Percentiles rank a stretch among this genome's conserved stretches.
Evolutionary conservation across 2,329 filamentous ascomycete species (phyloP).

Genomic region (Aspergillus pseudoviridinutans): DNA sequence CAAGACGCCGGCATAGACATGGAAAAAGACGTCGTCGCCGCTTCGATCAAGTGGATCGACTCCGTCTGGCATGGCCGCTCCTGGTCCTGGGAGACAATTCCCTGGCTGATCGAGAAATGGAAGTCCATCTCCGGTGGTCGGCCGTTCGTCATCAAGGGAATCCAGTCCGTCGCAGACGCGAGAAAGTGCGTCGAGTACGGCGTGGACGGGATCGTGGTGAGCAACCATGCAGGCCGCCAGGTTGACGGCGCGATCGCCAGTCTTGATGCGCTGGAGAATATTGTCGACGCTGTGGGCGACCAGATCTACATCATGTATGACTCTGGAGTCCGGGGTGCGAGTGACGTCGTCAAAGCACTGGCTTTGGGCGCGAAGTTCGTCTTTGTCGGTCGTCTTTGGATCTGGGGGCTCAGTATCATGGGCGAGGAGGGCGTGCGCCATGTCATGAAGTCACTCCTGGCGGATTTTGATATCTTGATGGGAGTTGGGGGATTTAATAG

Average conservation of each 20-base stretch:
- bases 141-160: slow-evolving; percentile 63
- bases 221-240: slow-evolving; percentile 67
- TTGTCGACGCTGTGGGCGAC: slow-evolving; percentile 51
- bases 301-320: slow-evolving; percentile 57
- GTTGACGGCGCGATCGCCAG: slow-evolving; percentile 59
- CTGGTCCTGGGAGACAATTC: slow-evolving; percentile 63
- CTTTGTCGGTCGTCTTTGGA: slow-evolving; percentile 58
- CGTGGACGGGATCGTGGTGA: slow-evolving; percentile 64
- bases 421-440: slow-evolving; percentile 59
- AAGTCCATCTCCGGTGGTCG: slow-evolving; percentile 51
- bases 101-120: slow-evolving; percentile 60
- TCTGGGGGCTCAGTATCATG: slow-evolving; percentile 58
- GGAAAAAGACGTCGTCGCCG: slow-evolving; percentile 48
- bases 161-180: slow-evolving; percentile 65
- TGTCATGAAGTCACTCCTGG: slow-evolving; percentile 59
- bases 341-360: slow-evolving; percentile 59
- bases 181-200: slow-evolving; percentile 56
- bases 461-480: slow-evolving; percentile 61
- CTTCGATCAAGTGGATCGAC: slow-evolving; percentile 61
- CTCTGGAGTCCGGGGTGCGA: slow-evolving; percentile 54
- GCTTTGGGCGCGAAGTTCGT: slow-evolving; percentile 61
- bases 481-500: slow-evolving; percentile 54
- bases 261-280: slow-evolving; percentile 58
- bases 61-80: slow-evolving; percentile 61
- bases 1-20: slow-evolving; percentile 52